Evolutionary conservation across 257 asterid genomes (phyloP), one percentile per base, ranked within the genome.

Genomic region (Paraleonurus japonicus): DNA sequence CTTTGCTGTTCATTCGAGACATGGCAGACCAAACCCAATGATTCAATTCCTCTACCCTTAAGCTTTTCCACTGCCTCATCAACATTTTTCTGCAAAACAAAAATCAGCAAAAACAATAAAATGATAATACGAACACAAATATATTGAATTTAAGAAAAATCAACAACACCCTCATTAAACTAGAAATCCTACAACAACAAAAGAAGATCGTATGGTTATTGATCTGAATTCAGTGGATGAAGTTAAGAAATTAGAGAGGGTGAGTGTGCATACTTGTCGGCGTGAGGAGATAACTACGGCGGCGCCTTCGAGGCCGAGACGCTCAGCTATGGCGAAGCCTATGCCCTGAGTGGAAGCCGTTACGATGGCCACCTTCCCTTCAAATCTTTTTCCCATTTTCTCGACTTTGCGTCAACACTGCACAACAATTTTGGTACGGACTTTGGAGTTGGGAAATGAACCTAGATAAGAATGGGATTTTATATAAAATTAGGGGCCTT

Each of bases 291-390:
- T 87, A 61, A 93, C 97, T 35, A 93, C 85, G 71, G 96, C 85
- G 80, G 96, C 97, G 65, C 98, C 97, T 85, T 93, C 98, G 26
- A 84, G 76, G 69, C 91, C 96, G 24, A 93, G 91, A 4, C 98
- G 90, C 76, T 85, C 92, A 13, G 98, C 98, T 67, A 93, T 89
- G 70, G 74, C 84, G 79, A 87, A 87, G 66, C 97, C 98, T 74
- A 93, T 93, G 60, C 98, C 97, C 81, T 90, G 97, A 51, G 98
- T 90, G n/a, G 98, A 90, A 80, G 97, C 97, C 7, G 98, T 90
- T 32, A 93, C 86, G 5, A 94, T 86, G 19, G 87, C 91, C 24
- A 93, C 96, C 80, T 93, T 93, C 8, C 92, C 96, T 67, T 73
- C 77, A 75, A 90, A 89, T 83, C 97, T 84, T 79, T 69, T 80